Percentiles rank a stretch among this genome's conserved stretches.
phyloP scores from a whole-genome alignment of 257 asterid species.

The Solanum clarkiae region DNA sequence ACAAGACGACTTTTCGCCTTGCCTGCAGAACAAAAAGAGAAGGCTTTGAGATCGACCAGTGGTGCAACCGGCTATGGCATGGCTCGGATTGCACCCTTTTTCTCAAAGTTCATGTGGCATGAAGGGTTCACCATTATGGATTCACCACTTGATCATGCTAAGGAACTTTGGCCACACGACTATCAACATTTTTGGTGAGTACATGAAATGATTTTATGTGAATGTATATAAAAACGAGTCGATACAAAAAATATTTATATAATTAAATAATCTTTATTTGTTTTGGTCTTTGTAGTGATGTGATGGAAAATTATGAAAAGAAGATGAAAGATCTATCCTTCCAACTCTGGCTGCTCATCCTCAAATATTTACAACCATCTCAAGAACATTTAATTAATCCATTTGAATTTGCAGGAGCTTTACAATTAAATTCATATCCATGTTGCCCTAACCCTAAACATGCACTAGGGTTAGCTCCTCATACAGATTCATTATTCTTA shows the following conservation, averaged over 20 bases:
- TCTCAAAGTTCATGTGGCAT: slow-evolving; percentile 66
- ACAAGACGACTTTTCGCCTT: slow-evolving; percentile 35
- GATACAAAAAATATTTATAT: not conserved
- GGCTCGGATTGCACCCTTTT: slow-evolving; percentile 59
- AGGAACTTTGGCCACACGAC: slow-evolving; percentile 56
- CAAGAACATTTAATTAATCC: slow-evolving; percentile 21
- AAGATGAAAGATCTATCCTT: slow-evolving; percentile 45
- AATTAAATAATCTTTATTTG: not conserved
- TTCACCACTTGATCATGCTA: slow-evolving; percentile 55
- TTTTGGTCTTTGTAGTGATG: slow-evolving; percentile 21
- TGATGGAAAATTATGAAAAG: slow-evolving; percentile 55
- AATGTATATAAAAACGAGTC: not conserved
- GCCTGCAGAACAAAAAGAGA: slow-evolving; percentile 29
- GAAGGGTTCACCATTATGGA: slow-evolving; percentile 83
- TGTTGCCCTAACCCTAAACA: slow-evolving; percentile 61
- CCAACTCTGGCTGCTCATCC: slow-evolving; percentile 27
- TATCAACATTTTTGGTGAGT: slow-evolving; percentile 47
- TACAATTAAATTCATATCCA: slow-evolving; percentile 81
- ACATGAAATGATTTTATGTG: slow-evolving; percentile 8
- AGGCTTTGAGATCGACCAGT: slow-evolving; percentile 31
- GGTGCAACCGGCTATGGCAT: slow-evolving; percentile 75
- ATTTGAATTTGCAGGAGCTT: slow-evolving; percentile 28
- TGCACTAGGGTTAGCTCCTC: slow-evolving; percentile 73
- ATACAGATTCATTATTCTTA: slow-evolving; percentile 59
- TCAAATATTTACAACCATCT: slow-evolving; percentile 30